phyloP scores from a whole-genome alignment of 192 early-diverging fungal species.

The Coemansia guatemalensis region DNA sequence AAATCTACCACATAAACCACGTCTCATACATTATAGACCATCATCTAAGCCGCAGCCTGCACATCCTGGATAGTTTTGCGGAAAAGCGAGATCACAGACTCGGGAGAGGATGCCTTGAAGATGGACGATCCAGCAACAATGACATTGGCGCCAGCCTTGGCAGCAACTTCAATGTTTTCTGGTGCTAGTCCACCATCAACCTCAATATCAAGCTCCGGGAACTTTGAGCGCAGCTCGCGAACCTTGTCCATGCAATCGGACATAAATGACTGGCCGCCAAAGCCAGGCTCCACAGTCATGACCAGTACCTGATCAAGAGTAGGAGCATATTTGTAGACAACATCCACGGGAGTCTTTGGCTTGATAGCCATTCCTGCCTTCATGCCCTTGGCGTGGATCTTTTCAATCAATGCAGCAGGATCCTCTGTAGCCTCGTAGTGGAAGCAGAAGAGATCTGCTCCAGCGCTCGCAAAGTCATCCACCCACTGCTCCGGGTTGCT shows the following conservation, averaged over 20 bases:
- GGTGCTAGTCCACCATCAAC: slow-evolving; percentile 90
- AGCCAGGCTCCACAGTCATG: slow-evolving; percentile 98
- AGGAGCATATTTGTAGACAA: slow-evolving; percentile 55
- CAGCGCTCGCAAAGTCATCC: slow-evolving; percentile 89
- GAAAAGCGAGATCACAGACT: slow-evolving; percentile 65
- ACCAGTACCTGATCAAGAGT: slow-evolving; percentile 86
- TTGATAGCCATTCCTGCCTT: slow-evolving; percentile 92
- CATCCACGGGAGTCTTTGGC: slow-evolving; percentile 77
- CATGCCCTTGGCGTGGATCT: slow-evolving; percentile 83
- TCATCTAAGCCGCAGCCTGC: slow-evolving; percentile 10
- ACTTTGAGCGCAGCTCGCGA: slow-evolving; percentile 63
- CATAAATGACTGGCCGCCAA: slow-evolving; percentile 97
- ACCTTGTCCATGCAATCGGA: slow-evolving; percentile 84
- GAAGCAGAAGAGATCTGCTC: slow-evolving; percentile 85
- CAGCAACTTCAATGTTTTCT: slow-evolving; percentile 83
- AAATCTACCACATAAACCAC: background rate
- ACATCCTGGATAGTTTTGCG: slow-evolving; percentile 41
- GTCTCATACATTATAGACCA: background rate
- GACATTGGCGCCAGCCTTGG: slow-evolving; percentile 92
- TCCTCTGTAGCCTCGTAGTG: slow-evolving; percentile 90
- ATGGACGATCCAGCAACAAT: slow-evolving; percentile 95
- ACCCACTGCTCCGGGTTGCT: slow-evolving; percentile 84
- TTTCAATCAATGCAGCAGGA: slow-evolving; percentile 70
- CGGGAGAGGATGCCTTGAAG: slow-evolving; percentile 75
- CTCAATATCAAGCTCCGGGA: slow-evolving; percentile 88